Base-by-base conservation (phyloP, 2,329 filamentous ascomycete genomes). In the Xylariaceae sp. region DNA sequence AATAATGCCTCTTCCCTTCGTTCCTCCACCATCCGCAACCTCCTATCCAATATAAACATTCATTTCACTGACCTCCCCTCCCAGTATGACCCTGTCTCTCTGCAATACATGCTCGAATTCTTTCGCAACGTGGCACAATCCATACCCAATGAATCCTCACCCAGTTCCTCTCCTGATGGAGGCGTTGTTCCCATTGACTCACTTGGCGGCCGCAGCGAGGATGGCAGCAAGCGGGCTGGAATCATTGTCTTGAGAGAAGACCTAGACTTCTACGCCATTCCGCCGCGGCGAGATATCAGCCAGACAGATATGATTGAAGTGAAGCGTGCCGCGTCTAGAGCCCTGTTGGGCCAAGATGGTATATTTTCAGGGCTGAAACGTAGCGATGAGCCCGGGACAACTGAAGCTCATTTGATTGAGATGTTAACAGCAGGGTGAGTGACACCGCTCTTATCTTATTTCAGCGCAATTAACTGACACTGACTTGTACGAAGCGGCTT, bases 81-180 rank as follows among this genome's bases (percentile, higher is more conserved):
- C 55, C 60, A 99, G 94, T 99, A 97, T 75, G 94, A 99, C 72
- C 92, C 94, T 21, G 86, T 86, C 49, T 97, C 92, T 45, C 83
- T 99, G 51, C 91, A 97, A 74, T 99, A 97, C 76, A 99, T 99
- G 94, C 83, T 99, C 61, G 92, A 96, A 66, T 99, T 99, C 74
- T 99, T 99, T 78, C 88, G 94, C 61, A 86, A 86, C 62, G 92
- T 99, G 59, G 94, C 94, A 50, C 91, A 96, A 72, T 94, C 92
- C n/a, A 97, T 99, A 62, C 90, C 89, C 9, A 80, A 83, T 40
- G 84, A 89, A 59, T 76, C 81, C 29, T 89, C 88, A 49, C 83
- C 86, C 32, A 82, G 80, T 53, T 75, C 81, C 34, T 83, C 83
- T 2, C 80, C 83, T 58, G 84, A 89, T 57, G 75, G 81, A 57